Conservation (phyloP, 2,329 filamentous ascomycete species). For the Ophiostoma perfectum region DNA sequence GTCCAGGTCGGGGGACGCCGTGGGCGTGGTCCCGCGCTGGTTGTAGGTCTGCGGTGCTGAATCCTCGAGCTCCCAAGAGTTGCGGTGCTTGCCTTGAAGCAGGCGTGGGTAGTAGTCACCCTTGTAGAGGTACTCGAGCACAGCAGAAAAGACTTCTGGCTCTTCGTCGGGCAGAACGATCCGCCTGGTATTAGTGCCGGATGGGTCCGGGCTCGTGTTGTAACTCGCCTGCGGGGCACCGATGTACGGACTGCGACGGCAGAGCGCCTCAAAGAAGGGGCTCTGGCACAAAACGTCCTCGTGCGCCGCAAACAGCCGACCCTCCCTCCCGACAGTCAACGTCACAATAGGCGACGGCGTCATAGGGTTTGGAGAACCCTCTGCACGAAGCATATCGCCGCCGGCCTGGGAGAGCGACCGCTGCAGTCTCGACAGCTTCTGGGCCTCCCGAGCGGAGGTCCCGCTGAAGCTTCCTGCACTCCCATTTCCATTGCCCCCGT, state of each 20-base stretch:
- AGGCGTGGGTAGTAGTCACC: slow-evolving; percentile 91
- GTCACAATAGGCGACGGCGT: slow-evolving; percentile 72
- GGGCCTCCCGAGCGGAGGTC: slow-evolving; percentile 58
- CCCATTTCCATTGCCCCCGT: slow-evolving; percentile 22
- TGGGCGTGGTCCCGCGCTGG: slow-evolving; percentile 36
- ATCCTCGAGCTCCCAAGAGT: slow-evolving; percentile 87
- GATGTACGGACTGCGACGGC: slow-evolving; percentile 40
- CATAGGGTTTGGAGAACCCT: slow-evolving; percentile 29
- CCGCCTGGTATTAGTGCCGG: slow-evolving; percentile 66
- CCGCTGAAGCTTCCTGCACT: slow-evolving; percentile 26
- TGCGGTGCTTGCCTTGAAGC: slow-evolving; percentile 76
- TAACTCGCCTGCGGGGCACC: slow-evolving; percentile 16
- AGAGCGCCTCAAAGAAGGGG: slow-evolving; percentile 71
- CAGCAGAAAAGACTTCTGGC: slow-evolving; percentile 85
- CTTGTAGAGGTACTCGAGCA: slow-evolving; percentile 97
- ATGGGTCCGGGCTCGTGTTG: slow-evolving; percentile 20
- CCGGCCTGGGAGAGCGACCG: slow-evolving; percentile 61
- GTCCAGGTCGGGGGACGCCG: slow-evolving; percentile 46
- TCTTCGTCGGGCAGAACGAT: slow-evolving; percentile 70
- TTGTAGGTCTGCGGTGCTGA: slow-evolving; percentile 44
- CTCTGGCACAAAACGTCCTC: slow-evolving; percentile 85
- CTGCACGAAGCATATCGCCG: slow-evolving; percentile 34
- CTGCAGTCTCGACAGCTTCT: slow-evolving; percentile 79
- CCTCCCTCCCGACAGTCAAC: slow-evolving; percentile 74
- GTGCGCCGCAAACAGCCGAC: slow-evolving; percentile 88